These are phyloP conservation scores for Leccinum uliginosum DNA, from an alignment of 768 basidiomycete genomes.

Conservation along the genomic window DNA sequence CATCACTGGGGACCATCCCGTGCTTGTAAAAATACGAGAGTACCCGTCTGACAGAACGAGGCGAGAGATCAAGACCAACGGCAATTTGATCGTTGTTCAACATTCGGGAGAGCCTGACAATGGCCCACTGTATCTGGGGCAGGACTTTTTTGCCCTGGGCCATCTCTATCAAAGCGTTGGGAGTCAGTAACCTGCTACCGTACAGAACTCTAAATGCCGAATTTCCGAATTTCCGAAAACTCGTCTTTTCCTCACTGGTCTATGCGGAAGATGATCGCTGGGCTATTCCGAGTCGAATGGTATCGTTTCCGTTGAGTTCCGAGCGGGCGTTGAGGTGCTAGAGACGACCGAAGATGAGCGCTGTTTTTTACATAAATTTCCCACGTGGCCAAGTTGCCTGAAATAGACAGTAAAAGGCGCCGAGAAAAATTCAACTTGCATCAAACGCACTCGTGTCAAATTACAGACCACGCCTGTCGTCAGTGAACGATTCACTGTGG, in stretches of 20 bases:
- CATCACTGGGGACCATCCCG: not conserved
- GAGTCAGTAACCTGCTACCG: not conserved
- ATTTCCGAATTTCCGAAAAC: no score
- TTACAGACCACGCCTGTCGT: conserved; percentile 24
- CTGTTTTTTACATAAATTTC: no score
- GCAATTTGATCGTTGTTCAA: no score
- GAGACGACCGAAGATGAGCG: no score
- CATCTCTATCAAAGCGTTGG: not conserved
- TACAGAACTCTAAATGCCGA: not conserved
- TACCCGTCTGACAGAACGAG: not conserved
- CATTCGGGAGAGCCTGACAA: no score
- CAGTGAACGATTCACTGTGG: conserved; percentile 14
- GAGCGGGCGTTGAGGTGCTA: no score
- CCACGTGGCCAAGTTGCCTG: no score
- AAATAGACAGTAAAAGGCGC: not conserved
- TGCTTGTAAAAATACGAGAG: not conserved
- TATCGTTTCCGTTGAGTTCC: no score
- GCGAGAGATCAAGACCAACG: not conserved
- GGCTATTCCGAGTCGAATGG: no score
- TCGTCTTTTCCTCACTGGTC: no score
- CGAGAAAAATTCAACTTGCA: not conserved
- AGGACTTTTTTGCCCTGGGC: not conserved
- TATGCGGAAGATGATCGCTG: no score
- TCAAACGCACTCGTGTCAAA: conserved; percentile 33
- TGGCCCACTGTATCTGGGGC: no score